phyloP scores from a whole-genome alignment of 2,329 filamentous ascomycete species.

The Talaromyces sp. region DNA sequence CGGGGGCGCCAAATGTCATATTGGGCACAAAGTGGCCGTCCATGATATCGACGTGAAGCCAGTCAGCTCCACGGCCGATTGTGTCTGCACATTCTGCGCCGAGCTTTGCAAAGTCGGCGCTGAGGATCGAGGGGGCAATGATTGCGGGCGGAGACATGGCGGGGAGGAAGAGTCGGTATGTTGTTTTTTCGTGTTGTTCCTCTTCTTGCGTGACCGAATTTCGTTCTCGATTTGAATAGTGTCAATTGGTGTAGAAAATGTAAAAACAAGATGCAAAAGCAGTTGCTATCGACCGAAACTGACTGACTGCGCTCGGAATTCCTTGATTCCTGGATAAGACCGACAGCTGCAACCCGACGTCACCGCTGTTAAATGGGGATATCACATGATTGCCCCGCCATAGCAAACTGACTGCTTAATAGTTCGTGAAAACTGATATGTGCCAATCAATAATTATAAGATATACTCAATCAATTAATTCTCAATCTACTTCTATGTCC shows the following conservation, averaged over 20 bases:
- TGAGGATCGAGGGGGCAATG: conserved; percentile 96
- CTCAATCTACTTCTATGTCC: no score
- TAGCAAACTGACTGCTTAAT: no score
- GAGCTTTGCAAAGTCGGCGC: conserved; percentile 87
- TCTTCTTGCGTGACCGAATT: not conserved
- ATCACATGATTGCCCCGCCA: not conserved
- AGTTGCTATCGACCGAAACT: not conserved
- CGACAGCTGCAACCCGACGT: not conserved
- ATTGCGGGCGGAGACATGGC: conserved; percentile 85
- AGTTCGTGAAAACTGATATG: no score
- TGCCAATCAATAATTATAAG: no score
- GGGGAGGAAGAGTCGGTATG: conserved; percentile 1
- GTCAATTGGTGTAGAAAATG: not conserved
- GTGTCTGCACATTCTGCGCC: conserved; percentile 81
- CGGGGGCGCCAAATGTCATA: conserved; percentile 91
- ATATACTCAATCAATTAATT: no score
- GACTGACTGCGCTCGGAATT: not conserved
- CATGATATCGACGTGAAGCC: conserved; percentile 96
- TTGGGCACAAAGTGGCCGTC: conserved; percentile 99
- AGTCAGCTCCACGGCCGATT: conserved; percentile 81
- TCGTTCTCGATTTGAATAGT: not conserved
- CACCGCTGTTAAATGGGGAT: not conserved
- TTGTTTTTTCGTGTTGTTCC: not conserved
- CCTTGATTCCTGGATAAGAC: not conserved
- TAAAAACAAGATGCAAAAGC: not conserved